Evolutionary conservation across 2,329 filamentous ascomycete genomes (phyloP).

Genomic region (Cadophora gregata): DNA sequence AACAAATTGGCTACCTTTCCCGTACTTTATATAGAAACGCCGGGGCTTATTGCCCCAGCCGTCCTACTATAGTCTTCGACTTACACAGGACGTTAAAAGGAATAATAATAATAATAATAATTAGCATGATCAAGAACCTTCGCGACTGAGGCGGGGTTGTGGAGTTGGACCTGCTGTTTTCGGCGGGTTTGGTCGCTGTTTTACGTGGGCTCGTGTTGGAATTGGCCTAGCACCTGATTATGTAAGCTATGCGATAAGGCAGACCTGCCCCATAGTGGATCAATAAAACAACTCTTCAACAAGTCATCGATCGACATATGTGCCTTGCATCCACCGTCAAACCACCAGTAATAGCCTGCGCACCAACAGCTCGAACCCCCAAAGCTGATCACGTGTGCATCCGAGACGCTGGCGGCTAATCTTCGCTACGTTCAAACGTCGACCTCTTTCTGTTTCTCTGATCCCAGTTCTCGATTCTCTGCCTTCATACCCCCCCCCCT

Average conservation of each 20-base stretch:
- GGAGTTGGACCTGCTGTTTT: neutral
- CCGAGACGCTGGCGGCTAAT: neutral
- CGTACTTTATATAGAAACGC: neutral
- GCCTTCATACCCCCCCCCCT: conserved; percentile 3
- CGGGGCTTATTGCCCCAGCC: neutral
- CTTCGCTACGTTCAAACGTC: neutral
- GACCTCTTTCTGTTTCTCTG: conserved; percentile 6
- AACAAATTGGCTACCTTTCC: conserved; percentile 1
- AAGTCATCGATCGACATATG: too few relatives aligned
- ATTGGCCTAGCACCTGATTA: too few relatives aligned
- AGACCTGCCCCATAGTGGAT: too few relatives aligned
- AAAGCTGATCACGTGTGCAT: neutral
- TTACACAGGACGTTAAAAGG: too few relatives aligned
- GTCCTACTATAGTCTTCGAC: neutral
- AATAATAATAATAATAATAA: conserved; percentile 3
- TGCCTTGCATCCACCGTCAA: too few relatives aligned
- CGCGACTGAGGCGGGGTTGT: neutral
- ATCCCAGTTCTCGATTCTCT: conserved; percentile 23
- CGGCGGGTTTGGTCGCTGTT: too few relatives aligned
- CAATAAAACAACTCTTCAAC: too few relatives aligned
- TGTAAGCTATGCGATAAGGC: too few relatives aligned
- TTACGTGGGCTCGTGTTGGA: too few relatives aligned
- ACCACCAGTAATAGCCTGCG: too few relatives aligned
- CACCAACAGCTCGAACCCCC: too few relatives aligned
- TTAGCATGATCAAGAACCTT: too few relatives aligned